Base-by-base conservation (phyloP, 768 basidiomycete species). In the Lepiota venenata region DNA sequence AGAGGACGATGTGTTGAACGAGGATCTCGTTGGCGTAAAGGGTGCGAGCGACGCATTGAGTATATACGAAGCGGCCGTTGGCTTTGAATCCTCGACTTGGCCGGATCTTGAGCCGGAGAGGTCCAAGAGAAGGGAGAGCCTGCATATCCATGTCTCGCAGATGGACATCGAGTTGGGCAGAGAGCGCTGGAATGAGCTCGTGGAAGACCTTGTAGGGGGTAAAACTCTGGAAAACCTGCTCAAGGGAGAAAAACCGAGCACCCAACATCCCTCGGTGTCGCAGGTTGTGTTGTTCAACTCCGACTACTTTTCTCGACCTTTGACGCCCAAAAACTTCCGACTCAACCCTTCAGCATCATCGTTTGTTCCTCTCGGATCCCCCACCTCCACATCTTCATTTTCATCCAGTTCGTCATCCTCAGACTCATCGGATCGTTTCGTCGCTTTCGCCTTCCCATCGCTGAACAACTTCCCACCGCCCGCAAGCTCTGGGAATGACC, bases 391-490 rank as follows among this genome's bases (percentile, higher is more conserved):
- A 32, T 56, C 46, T 32, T 47, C 47, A 22, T 47, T 46, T 12
- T 47, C 53, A 25, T 47, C 29, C 27, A 42, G 46, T 22, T 55
- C 53, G 3, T 42, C 46, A 15, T 47, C 43, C 2, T 45, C 36
- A 2, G 53, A 48, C 21, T 42, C 27, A 29, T 52, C 60, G 11
- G 58, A 65, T 11, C 57, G 68, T 9, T 68, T 72, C 52, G 56
- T 57, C 21, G 62, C 74, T 50, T 78, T 82, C 61, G 70, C 76
- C 45, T 77, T 83, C 67, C 77, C 83, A 3, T 75, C 79, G 0
- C 69, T 78, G 44, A 72, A 72, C 46, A 27, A 46, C 6, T 20
- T 48, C 35, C 39, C 53, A 20, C 40, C 46, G 25, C 15, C 36
- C 2, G 15, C 35, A 10, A 74, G 71, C 56, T 65, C 79, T 45